Evolutionary conservation across 129 eudicot species (phyloP).

Genomic region (Flaveria trinervia): DNA sequence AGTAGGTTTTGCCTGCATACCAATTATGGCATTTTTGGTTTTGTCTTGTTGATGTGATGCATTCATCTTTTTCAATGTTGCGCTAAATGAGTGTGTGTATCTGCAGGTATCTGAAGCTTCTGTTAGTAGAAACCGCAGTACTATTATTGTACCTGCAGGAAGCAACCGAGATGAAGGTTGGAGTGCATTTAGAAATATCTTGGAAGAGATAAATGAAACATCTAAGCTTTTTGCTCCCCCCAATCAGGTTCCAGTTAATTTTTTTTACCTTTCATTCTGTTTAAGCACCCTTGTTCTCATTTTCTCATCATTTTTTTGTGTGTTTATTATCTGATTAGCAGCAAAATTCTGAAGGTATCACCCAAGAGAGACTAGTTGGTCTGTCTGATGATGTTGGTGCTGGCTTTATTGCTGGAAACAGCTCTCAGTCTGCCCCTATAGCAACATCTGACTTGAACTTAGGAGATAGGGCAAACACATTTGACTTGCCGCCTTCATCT

Average conservation of each 20-base stretch:
- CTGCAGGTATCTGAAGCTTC: constrained; percentile 98
- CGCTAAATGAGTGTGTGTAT: constrained; percentile 12
- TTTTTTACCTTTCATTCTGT: constrained; percentile 2
- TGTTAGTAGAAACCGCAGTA: constrained; percentile 94
- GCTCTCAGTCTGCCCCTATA: constrained; percentile 60
- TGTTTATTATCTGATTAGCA: constrained; percentile 30
- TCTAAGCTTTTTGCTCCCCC: constrained; percentile 68
- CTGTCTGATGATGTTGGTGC: constrained; percentile 99
- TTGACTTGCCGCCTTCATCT: constrained; percentile 69
- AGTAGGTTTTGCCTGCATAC: constrained; percentile 12
- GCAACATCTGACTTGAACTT: constrained; percentile 57
- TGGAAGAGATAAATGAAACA: constrained; percentile 93
- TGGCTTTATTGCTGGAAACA: constrained; percentile 93
- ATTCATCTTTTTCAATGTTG: constrained; percentile 10
- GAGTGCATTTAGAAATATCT: constrained; percentile 91
- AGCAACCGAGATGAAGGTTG: constrained; percentile 92
- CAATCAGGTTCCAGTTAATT: constrained; percentile 60
- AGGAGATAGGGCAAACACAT: constrained; percentile 55
- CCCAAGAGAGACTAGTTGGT: constrained; percentile 79
- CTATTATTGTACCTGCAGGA: constrained; percentile 98
- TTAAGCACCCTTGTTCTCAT: neutral
- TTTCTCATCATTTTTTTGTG: neutral
- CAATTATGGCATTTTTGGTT: neutral
- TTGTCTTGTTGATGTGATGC: neutral
- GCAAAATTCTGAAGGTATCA: constrained; percentile 62